Base-by-base conservation (phyloP, 2,329 filamentous ascomycete genomes). In the Monosporascus sp. region DNA sequence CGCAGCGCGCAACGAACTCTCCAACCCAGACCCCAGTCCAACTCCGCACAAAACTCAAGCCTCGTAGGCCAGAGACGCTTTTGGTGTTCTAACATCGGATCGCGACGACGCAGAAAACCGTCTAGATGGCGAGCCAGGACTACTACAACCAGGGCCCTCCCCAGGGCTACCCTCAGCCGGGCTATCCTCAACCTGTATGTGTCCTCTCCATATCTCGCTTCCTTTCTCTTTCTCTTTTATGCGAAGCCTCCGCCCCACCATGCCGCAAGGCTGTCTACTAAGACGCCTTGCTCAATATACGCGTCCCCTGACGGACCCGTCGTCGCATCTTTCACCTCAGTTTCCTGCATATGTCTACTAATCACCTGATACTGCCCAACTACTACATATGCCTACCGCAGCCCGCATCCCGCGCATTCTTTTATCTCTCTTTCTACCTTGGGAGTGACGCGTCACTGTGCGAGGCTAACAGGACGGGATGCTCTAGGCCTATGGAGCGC, bases 121-220 rank as follows among this genome's bases (percentile, higher is more conserved):
- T 59, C 60, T 35, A 55, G 55, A 67, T 67, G 65, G 58, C 66
- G 45, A 67, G 61, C 58, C 52, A 64, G 53, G 62, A 65, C 48
- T 67, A 68, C 59, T 67, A 68, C 59, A 54, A 67, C 11, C 65
- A 67, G 52, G 62, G 62, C 47, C 68, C 57, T 60, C 68, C 56
- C 58, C 55, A 64, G 49, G 64, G 60, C 52, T 63, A 65, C 50
- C 17, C 17, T 39, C 71, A 73, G 52, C 73, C 73, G 50, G 72
- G 74, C 57, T 72, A 74, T 52, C 74, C 74, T 60, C 74, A 69
- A 39, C 72, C 69, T 62, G 74, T 77, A 65, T 60, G 73, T 68
- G 31, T 43, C 36, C 52, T 49, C 49, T 53, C 41, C 50, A 27
- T 35, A 27, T 49, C 47, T 53, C 49, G 48, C 41, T 31, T 50